Percentiles rank a stretch among this genome's conserved stretches.
Conservation (phyloP, 2,329 filamentous ascomycete genomes). For the Dactylellina cionopaga region DNA sequence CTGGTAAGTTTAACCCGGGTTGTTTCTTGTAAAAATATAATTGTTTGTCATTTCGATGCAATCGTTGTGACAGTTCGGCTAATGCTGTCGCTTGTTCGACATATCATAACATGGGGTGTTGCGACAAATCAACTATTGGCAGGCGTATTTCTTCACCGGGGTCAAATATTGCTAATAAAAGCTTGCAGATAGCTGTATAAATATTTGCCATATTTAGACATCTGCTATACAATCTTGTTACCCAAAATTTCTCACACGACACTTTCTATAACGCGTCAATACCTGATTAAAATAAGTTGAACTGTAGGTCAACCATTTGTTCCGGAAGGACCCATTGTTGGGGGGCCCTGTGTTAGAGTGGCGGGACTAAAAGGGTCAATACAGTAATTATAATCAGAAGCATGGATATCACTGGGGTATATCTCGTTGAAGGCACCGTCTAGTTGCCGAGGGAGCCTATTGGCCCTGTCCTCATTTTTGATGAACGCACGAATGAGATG, state of each 20-base stretch:
- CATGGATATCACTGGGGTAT: slow-evolving; percentile 65
- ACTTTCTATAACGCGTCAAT: too few relatives aligned
- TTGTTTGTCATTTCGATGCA: not conserved
- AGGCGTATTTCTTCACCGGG: slow-evolving; percentile 52
- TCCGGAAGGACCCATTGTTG: slow-evolving; percentile 37
- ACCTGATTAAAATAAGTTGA: not conserved
- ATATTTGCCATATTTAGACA: too few relatives aligned
- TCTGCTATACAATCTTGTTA: too few relatives aligned
- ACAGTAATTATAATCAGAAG: slow-evolving; percentile 68
- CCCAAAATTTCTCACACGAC: too few relatives aligned
- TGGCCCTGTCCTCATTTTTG: slow-evolving; percentile 62
- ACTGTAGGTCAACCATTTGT: slow-evolving; percentile 31
- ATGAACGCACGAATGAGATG: slow-evolving; percentile 64
- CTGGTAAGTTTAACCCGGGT: slow-evolving; percentile 29
- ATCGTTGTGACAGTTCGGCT: slow-evolving; percentile 8
- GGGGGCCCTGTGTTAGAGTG: slow-evolving; percentile 36
- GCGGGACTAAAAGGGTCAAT: slow-evolving; percentile 63
- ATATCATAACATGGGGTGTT: slow-evolving; percentile 54
- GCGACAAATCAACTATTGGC: slow-evolving; percentile 55
- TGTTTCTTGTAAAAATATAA: not conserved
- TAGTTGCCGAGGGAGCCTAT: slow-evolving; percentile 61
- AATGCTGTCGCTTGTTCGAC: slow-evolving; percentile 18
- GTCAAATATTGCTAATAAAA: too few relatives aligned
- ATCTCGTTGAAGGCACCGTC: slow-evolving; percentile 66
- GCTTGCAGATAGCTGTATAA: too few relatives aligned